Conservation (phyloP, 768 basidiomycete species). For the Boletus coccyginus region DNA sequence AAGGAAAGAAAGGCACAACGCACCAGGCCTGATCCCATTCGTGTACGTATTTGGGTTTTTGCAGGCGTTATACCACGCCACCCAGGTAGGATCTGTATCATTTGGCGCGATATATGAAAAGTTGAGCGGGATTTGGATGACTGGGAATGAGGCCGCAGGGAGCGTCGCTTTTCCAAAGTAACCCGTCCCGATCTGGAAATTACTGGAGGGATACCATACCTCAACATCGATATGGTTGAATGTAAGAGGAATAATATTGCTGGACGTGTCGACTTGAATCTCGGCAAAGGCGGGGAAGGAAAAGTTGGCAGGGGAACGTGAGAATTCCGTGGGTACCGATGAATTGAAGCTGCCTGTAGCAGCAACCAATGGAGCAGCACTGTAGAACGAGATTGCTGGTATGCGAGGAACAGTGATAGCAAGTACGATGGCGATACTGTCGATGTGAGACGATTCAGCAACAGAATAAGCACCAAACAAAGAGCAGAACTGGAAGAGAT, state of each 20-base stretch:
- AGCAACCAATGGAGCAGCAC: conserved; percentile 50
- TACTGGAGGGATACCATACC: conserved; percentile 68
- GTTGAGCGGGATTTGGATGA: conserved; percentile 71
- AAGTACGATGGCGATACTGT: conserved; percentile 64
- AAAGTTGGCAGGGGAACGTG: conserved; percentile 82
- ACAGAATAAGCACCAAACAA: conserved; percentile 3
- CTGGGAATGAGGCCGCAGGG: conserved; percentile 63
- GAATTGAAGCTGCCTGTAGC: conserved; percentile 58
- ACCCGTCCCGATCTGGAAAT: conserved; percentile 65
- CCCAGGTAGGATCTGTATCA: conserved; percentile 80
- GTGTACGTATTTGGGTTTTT: conserved; percentile 51
- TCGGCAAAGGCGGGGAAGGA: conserved; percentile 77
- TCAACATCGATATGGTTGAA: conserved; percentile 65
- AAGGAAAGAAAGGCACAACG: conserved; percentile 26
- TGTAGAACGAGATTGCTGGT: conserved; percentile 66
- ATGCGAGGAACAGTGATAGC: conserved; percentile 84
- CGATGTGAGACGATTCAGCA: background rate
- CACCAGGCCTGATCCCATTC: conserved; percentile 58
- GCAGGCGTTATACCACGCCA: conserved; percentile 76
- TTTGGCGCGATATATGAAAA: conserved; percentile 84
- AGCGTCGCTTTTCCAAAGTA: conserved; percentile 56
- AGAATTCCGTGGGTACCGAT: conserved; percentile 62
- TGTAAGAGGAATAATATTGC: conserved; percentile 74
- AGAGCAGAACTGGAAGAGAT: background rate
- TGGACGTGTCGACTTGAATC: conserved; percentile 71